Evolutionary conservation across 345 rosid genomes (phyloP), one percentile per base, ranked within the genome.

Genomic region (Kandelia obovata): DNA sequence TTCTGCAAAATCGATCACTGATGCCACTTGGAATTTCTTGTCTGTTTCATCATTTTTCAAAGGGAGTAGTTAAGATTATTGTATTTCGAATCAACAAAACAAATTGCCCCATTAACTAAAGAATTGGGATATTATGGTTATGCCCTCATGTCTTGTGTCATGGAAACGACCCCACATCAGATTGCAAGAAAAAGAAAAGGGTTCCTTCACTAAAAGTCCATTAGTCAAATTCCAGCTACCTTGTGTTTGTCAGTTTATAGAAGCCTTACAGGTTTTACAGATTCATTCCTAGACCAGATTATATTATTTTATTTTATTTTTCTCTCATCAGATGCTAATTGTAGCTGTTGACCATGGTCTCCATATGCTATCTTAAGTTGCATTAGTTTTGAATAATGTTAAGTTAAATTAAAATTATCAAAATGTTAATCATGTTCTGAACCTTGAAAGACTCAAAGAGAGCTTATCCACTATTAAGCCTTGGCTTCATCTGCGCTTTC

Each of bases 1-100:
- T 82, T 71, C 58, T 71, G 87, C 85, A 75, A 75, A 71, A 70
- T 46, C 66, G 73, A 78, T 58, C 69, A 70, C 58, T 52, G 65
- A 60, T 61, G 58, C 61, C 55, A 72, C 74, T 72, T 51, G 74
- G 0, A 59, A 68, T 31, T 55, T 75, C 64, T 86, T 87, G 86
- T 83, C 82, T 80, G 79, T 64, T 81, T 87, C 82, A 78, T 71
- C 66, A 19, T 61, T 79, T 82, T 83, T 87, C 92, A 85, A 87
- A 79, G 78, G 92, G 83, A 78, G 88, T 74, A 74, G 89, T 85
- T 88, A 75, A 59, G 73, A 49, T 77, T 26, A 68, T 55, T 19
- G 7, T 31, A 5, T 71, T 64, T 58, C 63, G 68, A 77, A 65
- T 65, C 19, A 67, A 62, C 72, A 73, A 25, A 49, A 56, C 58